Evolutionary conservation across 2,329 filamentous ascomycete genomes (phyloP), one percentile per base, ranked within the genome.

Genomic region (Scedosporium minutisporum): DNA sequence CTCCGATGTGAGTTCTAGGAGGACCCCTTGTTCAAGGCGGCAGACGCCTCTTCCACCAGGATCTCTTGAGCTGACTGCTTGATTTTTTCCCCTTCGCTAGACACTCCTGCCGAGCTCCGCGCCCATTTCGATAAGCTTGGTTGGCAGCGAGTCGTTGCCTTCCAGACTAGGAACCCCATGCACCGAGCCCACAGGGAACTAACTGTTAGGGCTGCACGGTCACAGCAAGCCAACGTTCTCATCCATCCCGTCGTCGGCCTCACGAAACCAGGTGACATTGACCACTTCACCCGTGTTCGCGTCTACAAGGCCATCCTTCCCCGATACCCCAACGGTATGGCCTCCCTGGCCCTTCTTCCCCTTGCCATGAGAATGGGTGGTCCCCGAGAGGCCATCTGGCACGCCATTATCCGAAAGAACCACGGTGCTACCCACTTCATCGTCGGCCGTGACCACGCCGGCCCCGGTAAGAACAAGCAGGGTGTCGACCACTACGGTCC

Each of bases 331-430:
- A 99, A 97, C 77, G 95, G 95, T 72, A 99, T 99, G 95, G 95
- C 95, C 64, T 92, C 96, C 46, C 86, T 99, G 67, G 93, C 92
- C 77, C 90, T 99, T 51, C 85, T 99, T 62, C 93, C 93, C 64
- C 84, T 99, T 67, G 95, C 95, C 71, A 99, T 99, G 95, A 90
- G 95, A 74, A 99, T 99, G 95, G 95, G 92, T 73, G 95, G 95
- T 71, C 95, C 95, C 66, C 91, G 95, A 69, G 95, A 99, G 82
- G 95, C 95, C 69, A 92, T 99, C 80, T 99, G 95, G 95, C 95
- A 99, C 82, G 95, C 95, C 73, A 96, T 99, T 72, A 99, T 99
- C 83, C 92, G 95, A 75, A 99, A 97, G 88, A 99, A 99, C 80
- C 93, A 97, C 80, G 95, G 95, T 71, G 92, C 93, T 58, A 97